A percentile compares a stretch with the other conserved stretches of the same genome.
Conservation (phyloP, 2,329 filamentous ascomycete genomes). For the Paracoccidioides lutzii region DNA sequence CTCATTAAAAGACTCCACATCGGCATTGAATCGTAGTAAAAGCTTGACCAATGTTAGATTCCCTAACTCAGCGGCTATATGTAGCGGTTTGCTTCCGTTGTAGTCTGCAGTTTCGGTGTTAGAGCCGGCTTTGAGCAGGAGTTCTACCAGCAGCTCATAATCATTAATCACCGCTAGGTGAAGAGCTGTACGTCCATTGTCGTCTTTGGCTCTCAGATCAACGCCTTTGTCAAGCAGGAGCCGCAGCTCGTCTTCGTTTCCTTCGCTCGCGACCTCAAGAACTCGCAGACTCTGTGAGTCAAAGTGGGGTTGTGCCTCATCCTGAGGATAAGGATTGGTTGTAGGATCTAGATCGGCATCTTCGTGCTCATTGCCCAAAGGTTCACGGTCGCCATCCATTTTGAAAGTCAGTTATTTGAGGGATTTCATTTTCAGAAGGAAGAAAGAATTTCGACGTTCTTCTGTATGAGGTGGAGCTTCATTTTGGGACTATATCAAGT, state of each 20-base stretch:
- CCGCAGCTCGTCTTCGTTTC: neutral
- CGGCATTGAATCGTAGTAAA: neutral
- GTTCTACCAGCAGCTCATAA: neutral
- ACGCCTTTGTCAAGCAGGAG: neutral
- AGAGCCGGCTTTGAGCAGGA: neutral
- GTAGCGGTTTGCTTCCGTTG: neutral
- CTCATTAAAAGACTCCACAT: conserved; percentile 1
- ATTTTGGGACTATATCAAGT: neutral
- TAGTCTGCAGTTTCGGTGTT: neutral
- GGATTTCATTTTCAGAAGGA: neutral
- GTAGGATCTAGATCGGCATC: neutral
- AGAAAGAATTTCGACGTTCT: neutral
- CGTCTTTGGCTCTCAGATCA: neutral
- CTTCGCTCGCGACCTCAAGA: neutral
- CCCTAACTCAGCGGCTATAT: neutral
- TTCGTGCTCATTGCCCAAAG: neutral
- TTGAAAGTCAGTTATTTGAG: neutral
- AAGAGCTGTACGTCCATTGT: conserved; percentile 2
- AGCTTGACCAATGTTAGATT: neutral
- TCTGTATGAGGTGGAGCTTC: neutral
- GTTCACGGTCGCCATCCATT: neutral
- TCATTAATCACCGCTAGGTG: neutral
- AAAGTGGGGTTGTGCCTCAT: neutral
- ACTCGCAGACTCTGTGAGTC: neutral
- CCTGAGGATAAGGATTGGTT: neutral